Evolutionary conservation across 371 early-diverging fungal genomes (phyloP), one percentile per base, ranked within the genome.

Genomic region (Mortierella sp.): DNA sequence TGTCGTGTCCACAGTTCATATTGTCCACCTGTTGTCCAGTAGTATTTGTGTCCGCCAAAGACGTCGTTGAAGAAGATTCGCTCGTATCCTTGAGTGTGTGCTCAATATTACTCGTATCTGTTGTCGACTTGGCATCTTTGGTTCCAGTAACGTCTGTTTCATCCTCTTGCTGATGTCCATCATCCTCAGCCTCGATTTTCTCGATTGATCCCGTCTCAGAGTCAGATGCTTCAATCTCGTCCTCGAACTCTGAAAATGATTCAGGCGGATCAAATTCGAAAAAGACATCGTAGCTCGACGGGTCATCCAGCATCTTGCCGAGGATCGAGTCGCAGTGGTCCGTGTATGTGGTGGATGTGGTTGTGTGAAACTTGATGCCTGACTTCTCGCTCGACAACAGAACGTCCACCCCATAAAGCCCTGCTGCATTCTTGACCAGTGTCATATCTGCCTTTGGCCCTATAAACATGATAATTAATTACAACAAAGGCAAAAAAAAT

Each of bases 321-420:
- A 83, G 71, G 5, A 83, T 54, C 8, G 65, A 60, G 10, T 80
- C 77, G 58, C 84, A 77, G n/a, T 83, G 77, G 4, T 65, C 68
- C 42, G 52, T 50, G 63, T 47, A 55, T 38, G 47, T 26, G 24
- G 68, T 68, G 24, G 68, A 68, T 68, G 68, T 68, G 3, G 68
- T 68, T 24, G 44, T 8, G 10, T 38, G 24, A 11, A 38, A 34
- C 10, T 38, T 38, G 24, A 21, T 9, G 16, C 68, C 42, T 24
- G 68, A 10, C 68, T 68, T 68, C 24, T 68, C 68, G 10, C 68
- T 68, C 38, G 68, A 68, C 10, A 68, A 21, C 0, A 68, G 10
- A 68, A 68, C 68, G 11, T 68, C 68, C 10, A 68, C 24, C 2
- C 42, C 42, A 42, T 68, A 68, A 10, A 21, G 68, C 2, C 68